Conservation (phyloP, 2,329 filamentous ascomycete species). For the Verticillium longisporum region DNA sequence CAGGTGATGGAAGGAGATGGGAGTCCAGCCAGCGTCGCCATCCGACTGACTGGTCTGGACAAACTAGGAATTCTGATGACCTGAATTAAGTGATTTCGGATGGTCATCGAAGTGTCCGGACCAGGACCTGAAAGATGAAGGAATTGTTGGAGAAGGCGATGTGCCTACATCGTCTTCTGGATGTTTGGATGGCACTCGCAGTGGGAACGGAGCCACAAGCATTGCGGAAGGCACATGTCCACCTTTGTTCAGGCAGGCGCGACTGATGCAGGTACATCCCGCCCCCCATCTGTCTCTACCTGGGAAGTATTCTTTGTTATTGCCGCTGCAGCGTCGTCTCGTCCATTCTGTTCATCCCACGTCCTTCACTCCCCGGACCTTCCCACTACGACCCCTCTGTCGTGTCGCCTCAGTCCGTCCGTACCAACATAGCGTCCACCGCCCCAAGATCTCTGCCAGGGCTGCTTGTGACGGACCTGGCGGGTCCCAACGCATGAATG, state of each 20-base stretch:
- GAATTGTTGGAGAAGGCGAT: not conserved
- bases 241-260: not conserved
- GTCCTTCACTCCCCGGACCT: not conserved
- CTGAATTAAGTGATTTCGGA: not conserved
- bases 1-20: not conserved
- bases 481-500: conserved; percentile 2
- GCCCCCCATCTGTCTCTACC: not conserved
- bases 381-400: not conserved
- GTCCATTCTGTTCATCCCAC: not conserved
- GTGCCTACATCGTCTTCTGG: too few relatives aligned
- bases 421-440: not conserved
- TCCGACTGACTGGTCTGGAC: not conserved
- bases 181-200: too few relatives aligned
- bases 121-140: not conserved
- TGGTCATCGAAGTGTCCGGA: not conserved
- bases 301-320: not conserved
- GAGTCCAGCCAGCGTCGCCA: not conserved
- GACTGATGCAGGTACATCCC: not conserved
- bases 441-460: not conserved
- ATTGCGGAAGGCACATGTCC: too few relatives aligned
- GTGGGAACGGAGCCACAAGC: too few relatives aligned
- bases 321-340: not conserved
- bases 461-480: not conserved
- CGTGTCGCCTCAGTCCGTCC: not conserved
- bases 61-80: not conserved